Conservation (phyloP, 2,329 filamentous ascomycete species). For the Didymosphaeria variabile region DNA sequence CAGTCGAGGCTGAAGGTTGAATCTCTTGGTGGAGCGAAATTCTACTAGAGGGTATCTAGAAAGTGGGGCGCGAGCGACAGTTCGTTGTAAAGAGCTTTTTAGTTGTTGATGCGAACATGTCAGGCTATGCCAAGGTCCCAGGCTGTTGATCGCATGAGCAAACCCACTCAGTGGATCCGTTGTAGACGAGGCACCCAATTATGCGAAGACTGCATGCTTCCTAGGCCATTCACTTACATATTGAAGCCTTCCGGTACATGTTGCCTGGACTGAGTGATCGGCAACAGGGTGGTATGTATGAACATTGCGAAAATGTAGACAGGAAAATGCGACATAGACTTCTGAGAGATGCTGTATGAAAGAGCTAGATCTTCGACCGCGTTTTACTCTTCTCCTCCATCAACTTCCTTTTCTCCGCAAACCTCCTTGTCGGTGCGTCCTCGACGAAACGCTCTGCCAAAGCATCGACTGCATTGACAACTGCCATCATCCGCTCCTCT, state of each 20-base stretch:
- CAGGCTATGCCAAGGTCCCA: not conserved
- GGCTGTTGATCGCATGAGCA: no score
- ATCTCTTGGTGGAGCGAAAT: constrained; percentile 2
- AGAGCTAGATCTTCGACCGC: constrained; percentile 37
- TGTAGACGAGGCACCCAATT: no score
- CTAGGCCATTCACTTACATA: no score
- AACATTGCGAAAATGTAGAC: not conserved
- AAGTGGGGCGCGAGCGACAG: not conserved
- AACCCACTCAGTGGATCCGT: no score
- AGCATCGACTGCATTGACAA: constrained; percentile 59
- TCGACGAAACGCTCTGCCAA: constrained; percentile 60
- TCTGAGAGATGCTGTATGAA: not conserved
- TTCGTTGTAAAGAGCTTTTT: not conserved
- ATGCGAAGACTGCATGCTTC: no score
- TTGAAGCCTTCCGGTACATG: no score
- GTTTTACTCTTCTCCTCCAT: constrained; percentile 46
- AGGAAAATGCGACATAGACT: not conserved
- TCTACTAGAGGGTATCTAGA: constrained; percentile 8
- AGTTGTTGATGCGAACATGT: no score
- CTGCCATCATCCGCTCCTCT: constrained; percentile 56
- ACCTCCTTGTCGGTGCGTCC: constrained; percentile 56
- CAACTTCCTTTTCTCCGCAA: constrained; percentile 52
- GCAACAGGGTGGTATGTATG: no score
- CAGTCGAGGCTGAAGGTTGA: constrained; percentile 4
- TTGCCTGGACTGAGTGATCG: no score